Evolutionary conservation across 495 filamentous ascomycete genomes (phyloP), one percentile per base, ranked within the genome.

Genomic region (Melanomma pulvis-pyrius): DNA sequence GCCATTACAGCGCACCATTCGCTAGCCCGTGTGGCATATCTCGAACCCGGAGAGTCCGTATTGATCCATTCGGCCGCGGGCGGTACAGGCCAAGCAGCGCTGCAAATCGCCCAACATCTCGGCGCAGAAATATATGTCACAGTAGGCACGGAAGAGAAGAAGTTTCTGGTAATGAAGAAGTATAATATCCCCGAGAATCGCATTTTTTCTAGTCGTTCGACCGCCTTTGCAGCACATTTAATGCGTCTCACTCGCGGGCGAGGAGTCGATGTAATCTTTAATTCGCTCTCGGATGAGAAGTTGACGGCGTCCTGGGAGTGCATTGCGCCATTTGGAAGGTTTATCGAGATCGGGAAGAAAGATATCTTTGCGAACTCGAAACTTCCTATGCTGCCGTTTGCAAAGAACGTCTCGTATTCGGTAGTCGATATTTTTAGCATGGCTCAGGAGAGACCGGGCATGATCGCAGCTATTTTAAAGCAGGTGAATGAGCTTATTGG

Each of bases 341-440:
- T 89, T 57, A 69, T 88, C 39, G 84, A 88, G 59, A 78, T 87
- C 29, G 84, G 84, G 4, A 83, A 83, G 55, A 77, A 76, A n/a
- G 84, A 87, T 72, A 80, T 80, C 26, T 47, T 68, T 25, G 19
- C 63, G 21, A 81, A 82, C 49, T 70, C 55, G 4, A 57, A 61
- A 19, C 44, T 74, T 1, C 30, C 50, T 7, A 73, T 74, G 64
- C 22, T 26, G 11, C 55, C 60, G 5, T 73, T 73, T 44, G 28
- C 22, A 6, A 63, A 64, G 22, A 69, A 69, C 22, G 65, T 36
- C 21, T 50, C 57, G 17, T 64, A 50, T 25, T 46, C 28, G 32
- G 36, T 36, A 1, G 26, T 64, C 32, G 59, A 69, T 53, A 61
- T 28, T 6, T 53, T 51, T n/a, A n/a, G 56, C 30, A 24, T 56